Evolutionary conservation across 2,329 filamentous ascomycete species (phyloP), one percentile per base, ranked within the genome.

Genomic region (Neocucurbitaria cava): DNA sequence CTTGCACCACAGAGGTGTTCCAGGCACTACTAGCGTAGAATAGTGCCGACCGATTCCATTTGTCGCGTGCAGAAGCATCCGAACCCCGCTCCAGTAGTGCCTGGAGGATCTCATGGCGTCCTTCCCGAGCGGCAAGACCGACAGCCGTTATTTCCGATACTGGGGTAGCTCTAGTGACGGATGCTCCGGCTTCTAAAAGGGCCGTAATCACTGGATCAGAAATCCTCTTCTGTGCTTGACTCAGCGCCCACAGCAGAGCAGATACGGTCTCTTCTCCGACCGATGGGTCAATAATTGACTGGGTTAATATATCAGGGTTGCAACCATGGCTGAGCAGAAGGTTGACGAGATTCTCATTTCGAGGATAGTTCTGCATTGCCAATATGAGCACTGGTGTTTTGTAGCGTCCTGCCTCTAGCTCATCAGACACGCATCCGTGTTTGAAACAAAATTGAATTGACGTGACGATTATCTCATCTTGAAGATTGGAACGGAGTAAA

Each of bases 151-250:
- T 79, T 24, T 81, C 81, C 9, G 85, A 85, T 0, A 77, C 17
- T 3, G 76, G 73, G 0, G 85, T 82, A 59, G 83, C 79, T 23
- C 82, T 81, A 64, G 86, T 86, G 56, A 86, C 79, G 44, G 86
- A 87, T 48, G 84, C 85, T 68, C 78, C 78, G 57, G 79, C 68
- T 64, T 78, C 74, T n/a, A 89, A 73, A 18, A 89, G 75, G 43
- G 85, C 71, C 57, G 83, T 78, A 50, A 90, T 83, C 39, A 89
- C 74, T 4, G 77, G 70, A 30, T 82, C 85, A 69, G 85, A 87
- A 46, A 89, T 79, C 56, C 81, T 82, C 69, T 88, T 89, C 58
- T 87, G 84, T 0, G 85, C 84, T 58, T 88, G 85, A 6, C 84
- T 74, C 46, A 89, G 77, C 0, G 85, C 81, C 87, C 87, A 89